phyloP scores from a whole-genome alignment of 176 grass and related monocot species.

The Chloris gayana region DNA sequence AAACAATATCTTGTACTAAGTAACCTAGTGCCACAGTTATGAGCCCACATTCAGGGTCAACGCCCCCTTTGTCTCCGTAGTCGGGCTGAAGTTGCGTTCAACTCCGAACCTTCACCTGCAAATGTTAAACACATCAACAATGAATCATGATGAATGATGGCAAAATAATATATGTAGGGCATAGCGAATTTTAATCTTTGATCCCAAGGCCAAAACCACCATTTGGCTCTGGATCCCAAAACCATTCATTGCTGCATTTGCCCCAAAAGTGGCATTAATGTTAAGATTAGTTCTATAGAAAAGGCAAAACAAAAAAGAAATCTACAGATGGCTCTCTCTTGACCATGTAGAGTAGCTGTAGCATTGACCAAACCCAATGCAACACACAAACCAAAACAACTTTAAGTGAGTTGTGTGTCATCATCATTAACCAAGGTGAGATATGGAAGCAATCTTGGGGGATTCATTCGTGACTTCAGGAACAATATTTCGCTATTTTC shows the following conservation, averaged over 20 bases:
- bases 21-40: conserved; percentile 70
- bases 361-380: conserved; percentile 55
- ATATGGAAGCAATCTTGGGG: conserved; percentile 51
- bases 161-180: conserved; percentile 39
- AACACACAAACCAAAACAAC: conserved; percentile 62
- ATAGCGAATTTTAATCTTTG: conserved; percentile 49
- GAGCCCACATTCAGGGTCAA: conserved; percentile 61
- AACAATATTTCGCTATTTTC: conserved; percentile 31
- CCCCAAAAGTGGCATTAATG: conserved; percentile 51
- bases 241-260: conserved; percentile 61
- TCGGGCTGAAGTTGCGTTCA: conserved; percentile 45
- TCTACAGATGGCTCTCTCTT: conserved; percentile 35
- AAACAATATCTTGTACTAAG: conserved; percentile 54
- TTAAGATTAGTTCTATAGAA: conserved; percentile 38
- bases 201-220: conserved; percentile 54
- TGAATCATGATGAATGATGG: conserved; percentile 60
- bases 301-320: conserved; percentile 10
- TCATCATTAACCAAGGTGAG: conserved; percentile 56
- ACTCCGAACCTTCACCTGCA: conserved; percentile 42
- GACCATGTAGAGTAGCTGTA: conserved; percentile 39
- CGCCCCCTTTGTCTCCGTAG: conserved; percentile 35
- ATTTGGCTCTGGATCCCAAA: conserved; percentile 70
- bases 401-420: conserved; percentile 68
- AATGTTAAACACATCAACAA: conserved; percentile 36
- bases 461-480: conserved; percentile 52